A percentile compares a stretch with the other conserved stretches of the same genome.
These are phyloP conservation scores for Cicer pinnatifidum DNA, from an alignment of 306 rosid species.

Conservation along the genomic window DNA sequence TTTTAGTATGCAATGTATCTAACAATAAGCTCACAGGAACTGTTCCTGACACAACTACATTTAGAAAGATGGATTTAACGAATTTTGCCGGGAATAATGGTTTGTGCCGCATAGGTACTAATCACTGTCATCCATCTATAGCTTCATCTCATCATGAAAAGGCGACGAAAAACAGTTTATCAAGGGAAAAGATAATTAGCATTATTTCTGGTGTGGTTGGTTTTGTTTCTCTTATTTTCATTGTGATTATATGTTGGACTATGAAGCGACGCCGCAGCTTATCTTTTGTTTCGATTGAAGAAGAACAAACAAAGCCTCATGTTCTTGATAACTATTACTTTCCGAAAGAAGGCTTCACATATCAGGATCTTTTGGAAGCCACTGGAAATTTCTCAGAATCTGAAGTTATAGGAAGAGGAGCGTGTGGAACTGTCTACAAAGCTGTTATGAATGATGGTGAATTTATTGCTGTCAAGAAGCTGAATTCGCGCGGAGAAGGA, in stretches of 20 bases:
- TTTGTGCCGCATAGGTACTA: conserved; percentile 65
- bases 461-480: conserved; percentile 80
- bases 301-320: conserved; percentile 53
- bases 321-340: conserved; percentile 68
- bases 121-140: conserved; percentile 53
- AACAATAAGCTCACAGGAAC: conserved; percentile 75
- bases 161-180: conserved; percentile 48
- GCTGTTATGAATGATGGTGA: conserved; percentile 70
- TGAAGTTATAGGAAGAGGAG: conserved; percentile 74
- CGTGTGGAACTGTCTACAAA: conserved; percentile 91
- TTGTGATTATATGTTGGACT: conserved; percentile 57
- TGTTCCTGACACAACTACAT: conserved; percentile 70
- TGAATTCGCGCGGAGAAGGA: conserved; percentile 74
- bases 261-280: conserved; percentile 55
- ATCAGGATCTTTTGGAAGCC: conserved; percentile 84
- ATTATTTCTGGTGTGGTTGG: conserved; percentile 60
- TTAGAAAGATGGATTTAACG: conserved; percentile 72
- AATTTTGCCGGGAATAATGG: conserved; percentile 77
- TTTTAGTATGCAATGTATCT: conserved; percentile 72
- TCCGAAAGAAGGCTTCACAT: conserved; percentile 81
- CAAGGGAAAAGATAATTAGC: conserved; percentile 63
- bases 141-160: conserved; percentile 50
- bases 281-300: conserved; percentile 56
- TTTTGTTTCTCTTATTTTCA: conserved; percentile 60
- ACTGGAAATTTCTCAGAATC: conserved; percentile 70